These are phyloP conservation scores for Coelastrella sp. DNA, from an alignment of 139 green algal species.

Conservation along the genomic window DNA sequence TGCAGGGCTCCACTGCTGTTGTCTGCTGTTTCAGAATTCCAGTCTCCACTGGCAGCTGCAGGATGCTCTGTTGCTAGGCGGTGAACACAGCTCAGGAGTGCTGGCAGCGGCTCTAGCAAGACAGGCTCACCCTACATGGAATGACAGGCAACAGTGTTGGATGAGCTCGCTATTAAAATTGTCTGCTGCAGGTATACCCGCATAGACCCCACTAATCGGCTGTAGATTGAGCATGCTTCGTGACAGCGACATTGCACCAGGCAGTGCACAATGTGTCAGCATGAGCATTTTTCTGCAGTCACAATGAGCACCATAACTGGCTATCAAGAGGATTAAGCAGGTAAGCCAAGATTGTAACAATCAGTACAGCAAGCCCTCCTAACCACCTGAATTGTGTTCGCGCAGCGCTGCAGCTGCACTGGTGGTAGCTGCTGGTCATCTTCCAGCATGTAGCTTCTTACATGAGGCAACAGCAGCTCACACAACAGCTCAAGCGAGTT, in stretches of 20 bases:
- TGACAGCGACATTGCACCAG: neutral
- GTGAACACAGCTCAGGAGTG: slow-evolving; percentile 52
- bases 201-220: too few relatives aligned
- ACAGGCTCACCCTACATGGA: slow-evolving; percentile 41
- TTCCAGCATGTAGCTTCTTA: slow-evolving; percentile 48
- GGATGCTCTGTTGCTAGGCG: slow-evolving; percentile 24
- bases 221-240: too few relatives aligned
- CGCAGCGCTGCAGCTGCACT: slow-evolving; percentile 55
- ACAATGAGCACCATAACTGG: too few relatives aligned
- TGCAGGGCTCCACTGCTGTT: slow-evolving; percentile 8
- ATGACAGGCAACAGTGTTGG: neutral
- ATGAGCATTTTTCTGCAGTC: too few relatives aligned
- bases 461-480: slow-evolving; percentile 67
- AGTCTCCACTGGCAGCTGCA: slow-evolving; percentile 1
- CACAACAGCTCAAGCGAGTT: slow-evolving; percentile 52
- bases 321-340: too few relatives aligned
- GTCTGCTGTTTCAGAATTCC: slow-evolving; percentile 10
- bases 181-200: neutral
- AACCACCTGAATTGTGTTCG: slow-evolving; percentile 14
- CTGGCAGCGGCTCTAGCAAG: slow-evolving; percentile 64
- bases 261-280: neutral
- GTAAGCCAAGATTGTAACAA: neutral
- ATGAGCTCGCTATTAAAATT: neutral
- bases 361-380: neutral
- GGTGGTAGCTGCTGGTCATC: slow-evolving; percentile 42